Conservation (phyloP, 805 yeast genomes). For the Ogataea saltuana region DNA sequence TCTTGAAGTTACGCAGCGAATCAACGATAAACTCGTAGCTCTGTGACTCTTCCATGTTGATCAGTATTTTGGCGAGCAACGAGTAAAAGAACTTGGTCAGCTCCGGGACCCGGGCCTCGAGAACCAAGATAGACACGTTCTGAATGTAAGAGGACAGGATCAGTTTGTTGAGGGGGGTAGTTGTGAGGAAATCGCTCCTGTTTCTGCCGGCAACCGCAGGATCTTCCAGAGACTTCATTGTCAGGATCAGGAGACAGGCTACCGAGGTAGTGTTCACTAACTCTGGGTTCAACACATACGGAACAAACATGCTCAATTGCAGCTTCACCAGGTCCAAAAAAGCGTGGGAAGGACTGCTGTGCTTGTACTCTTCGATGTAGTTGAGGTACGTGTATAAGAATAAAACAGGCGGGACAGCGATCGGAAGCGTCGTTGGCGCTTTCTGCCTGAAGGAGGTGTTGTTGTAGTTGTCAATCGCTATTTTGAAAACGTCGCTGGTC, state of each 20-base stretch:
- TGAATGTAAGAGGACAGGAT: conserved; percentile 29
- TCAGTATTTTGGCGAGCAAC: conserved; percentile 61
- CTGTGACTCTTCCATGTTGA: conserved; percentile 54
- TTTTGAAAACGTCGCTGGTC: conserved; percentile 42
- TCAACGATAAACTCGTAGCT: conserved; percentile 64
- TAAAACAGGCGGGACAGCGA: conserved; percentile 37
- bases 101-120: conserved; percentile 19
- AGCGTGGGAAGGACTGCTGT: conserved; percentile 9
- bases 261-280: conserved; percentile 21
- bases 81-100: conserved; percentile 49
- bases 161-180: conserved; percentile 4
- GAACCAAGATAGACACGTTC: conserved; percentile 23
- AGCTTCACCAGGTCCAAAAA: conserved; percentile 40
- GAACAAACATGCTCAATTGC: conserved; percentile 44
- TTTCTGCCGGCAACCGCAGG: neutral
- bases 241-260: conserved; percentile 23
- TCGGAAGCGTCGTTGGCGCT: conserved; percentile 17
- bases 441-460: conserved; percentile 23
- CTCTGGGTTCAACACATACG: conserved; percentile 33
- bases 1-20: conserved; percentile 60
- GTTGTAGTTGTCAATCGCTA: conserved; percentile 45
- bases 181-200: conserved; percentile 2
- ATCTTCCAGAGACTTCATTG: conserved; percentile 21
- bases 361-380: conserved; percentile 18
- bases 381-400: conserved; percentile 29